These are phyloP conservation scores for Viridothelium virens DNA, from an alignment of 495 filamentous ascomycete genomes.

Conservation along the genomic window DNA sequence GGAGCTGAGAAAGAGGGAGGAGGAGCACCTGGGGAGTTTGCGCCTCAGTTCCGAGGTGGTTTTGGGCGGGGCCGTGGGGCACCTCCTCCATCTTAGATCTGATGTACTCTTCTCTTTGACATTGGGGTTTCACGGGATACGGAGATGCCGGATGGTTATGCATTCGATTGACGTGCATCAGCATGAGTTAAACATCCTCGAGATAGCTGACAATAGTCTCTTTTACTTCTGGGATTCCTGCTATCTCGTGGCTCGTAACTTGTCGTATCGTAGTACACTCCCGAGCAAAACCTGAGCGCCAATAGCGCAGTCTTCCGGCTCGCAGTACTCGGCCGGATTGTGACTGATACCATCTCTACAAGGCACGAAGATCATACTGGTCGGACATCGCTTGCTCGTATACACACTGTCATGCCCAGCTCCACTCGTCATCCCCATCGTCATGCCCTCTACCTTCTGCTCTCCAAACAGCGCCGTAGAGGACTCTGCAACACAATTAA, in stretches of 20 bases:
- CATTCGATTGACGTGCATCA: slow-evolving; percentile 42
- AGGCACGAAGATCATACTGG: slow-evolving; percentile 62
- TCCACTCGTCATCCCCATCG: slow-evolving; percentile 46
- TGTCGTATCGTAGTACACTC: slow-evolving; percentile 54
- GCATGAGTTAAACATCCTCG: background rate
- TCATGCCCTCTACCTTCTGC: slow-evolving; percentile 35
- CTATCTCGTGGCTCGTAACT: slow-evolving; percentile 27
- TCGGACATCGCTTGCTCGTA: slow-evolving; percentile 51
- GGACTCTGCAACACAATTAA: slow-evolving; percentile 55
- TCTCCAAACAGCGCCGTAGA: slow-evolving; percentile 47
- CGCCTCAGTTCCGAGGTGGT: slow-evolving; percentile 64
- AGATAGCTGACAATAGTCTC: slow-evolving; percentile 5
- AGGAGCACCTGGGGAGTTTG: slow-evolving; percentile 80
- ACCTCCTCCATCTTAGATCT: slow-evolving; percentile 14
- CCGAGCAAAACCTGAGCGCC: slow-evolving; percentile 57
- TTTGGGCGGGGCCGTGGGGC: slow-evolving; percentile 31
- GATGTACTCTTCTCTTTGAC: background rate
- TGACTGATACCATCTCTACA: slow-evolving; percentile 58
- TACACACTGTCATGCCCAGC: slow-evolving; percentile 59
- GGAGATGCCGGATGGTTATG: too few relatives aligned
- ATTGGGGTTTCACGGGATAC: background rate
- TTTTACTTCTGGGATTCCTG: background rate
- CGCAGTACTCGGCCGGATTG: slow-evolving; percentile 56
- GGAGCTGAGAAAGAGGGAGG: slow-evolving; percentile 92
- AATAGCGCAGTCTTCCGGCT: slow-evolving; percentile 53